These are phyloP conservation scores for Colletotrichum shisoi DNA, from an alignment of 2,329 filamentous ascomycete species.

Conservation along the genomic window DNA sequence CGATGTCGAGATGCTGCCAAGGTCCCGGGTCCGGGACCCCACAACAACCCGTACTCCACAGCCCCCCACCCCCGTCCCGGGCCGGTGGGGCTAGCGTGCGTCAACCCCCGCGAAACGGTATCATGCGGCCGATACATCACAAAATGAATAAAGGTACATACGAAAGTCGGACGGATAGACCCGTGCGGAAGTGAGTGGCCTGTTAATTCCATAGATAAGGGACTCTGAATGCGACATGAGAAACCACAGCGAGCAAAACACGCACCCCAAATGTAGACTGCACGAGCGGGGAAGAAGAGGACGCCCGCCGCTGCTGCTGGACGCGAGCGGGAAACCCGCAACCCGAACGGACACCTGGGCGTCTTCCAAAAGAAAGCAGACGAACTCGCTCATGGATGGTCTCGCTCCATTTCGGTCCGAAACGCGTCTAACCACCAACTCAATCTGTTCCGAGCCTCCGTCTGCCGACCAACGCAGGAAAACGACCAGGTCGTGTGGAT, in stretches of 20 bases:
- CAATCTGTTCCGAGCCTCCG: not conserved
- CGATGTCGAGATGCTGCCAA: not conserved
- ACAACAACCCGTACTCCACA: not conserved
- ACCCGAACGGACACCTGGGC: not conserved
- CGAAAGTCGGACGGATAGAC: too few relatives aligned
- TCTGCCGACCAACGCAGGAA: not conserved
- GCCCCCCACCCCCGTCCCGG: not conserved
- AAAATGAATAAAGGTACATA: not conserved
- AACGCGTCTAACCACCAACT: too few relatives aligned
- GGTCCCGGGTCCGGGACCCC: not conserved
- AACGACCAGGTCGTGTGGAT: not conserved
- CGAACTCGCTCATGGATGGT: not conserved
- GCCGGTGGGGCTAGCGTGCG: not conserved
- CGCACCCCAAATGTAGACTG: not conserved
- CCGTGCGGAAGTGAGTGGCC: too few relatives aligned
- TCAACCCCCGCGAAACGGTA: too few relatives aligned
- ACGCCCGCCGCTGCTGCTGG: not conserved
- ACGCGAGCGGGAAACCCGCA: constrained; percentile 1
- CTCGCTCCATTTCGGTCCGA: not conserved
- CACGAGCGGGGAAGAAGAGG: not conserved
- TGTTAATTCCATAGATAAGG: too few relatives aligned
- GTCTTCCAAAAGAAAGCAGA: too few relatives aligned
- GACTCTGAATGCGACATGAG: too few relatives aligned
- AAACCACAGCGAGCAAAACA: not conserved
- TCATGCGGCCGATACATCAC: not conserved